These are phyloP conservation scores for Quercus parvula DNA, from an alignment of 306 rosid genomes.

Conservation along the genomic window DNA sequence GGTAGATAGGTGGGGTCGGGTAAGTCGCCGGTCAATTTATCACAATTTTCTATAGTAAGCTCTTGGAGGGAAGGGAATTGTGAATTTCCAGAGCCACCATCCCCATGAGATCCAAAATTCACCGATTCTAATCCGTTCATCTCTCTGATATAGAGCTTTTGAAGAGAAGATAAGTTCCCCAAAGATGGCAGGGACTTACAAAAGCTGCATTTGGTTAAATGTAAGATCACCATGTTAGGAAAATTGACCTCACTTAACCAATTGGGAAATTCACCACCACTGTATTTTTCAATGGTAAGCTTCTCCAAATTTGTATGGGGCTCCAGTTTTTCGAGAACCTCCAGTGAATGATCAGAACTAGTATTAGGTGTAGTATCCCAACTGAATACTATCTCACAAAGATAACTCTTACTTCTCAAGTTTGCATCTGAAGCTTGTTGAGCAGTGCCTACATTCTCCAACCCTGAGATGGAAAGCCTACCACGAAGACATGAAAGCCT, in stretches of 20 bases:
- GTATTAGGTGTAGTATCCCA: background rate
- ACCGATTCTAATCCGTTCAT: background rate
- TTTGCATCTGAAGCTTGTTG: background rate
- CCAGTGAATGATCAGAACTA: rapidly evolving
- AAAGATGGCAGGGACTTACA: background rate
- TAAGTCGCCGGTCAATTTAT: rapidly evolving
- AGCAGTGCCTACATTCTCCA: background rate
- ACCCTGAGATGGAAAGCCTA: background rate
- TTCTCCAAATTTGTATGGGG: background rate
- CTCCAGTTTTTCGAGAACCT: background rate
- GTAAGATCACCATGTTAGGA: background rate
- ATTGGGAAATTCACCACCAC: background rate
- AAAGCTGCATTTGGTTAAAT: background rate
- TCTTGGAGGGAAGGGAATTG: background rate
- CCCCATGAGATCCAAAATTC: background rate
- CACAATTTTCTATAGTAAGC: background rate
- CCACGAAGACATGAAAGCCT: too few relatives aligned
- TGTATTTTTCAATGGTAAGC: background rate
- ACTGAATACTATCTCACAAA: background rate
- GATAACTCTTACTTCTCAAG: background rate
- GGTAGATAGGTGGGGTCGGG: background rate
- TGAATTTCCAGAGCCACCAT: background rate
- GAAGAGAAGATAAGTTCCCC: background rate
- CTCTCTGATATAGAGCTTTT: background rate
- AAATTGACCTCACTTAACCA: background rate